Base-by-base conservation (phyloP, 192 early-diverging fungal species). In the Powellomyces hirtus region DNA sequence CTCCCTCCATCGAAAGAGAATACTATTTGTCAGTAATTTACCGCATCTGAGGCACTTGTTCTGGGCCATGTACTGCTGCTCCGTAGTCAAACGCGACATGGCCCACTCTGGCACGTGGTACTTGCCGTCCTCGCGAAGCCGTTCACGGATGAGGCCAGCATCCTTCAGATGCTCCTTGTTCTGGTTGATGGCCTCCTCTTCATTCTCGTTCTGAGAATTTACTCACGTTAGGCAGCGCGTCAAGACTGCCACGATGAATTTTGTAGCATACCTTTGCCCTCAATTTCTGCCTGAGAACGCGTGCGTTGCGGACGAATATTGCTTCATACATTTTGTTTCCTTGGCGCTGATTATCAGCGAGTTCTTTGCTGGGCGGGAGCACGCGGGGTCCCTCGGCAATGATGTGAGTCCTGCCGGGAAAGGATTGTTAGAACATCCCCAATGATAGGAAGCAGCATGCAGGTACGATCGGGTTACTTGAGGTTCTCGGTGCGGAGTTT, bases 351-450 rank as follows among this genome's bases (percentile, higher is more conserved):
- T 50, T 66, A 51, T 66, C 51, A 26, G 64, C 64, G 51, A 66
- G 46, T 50, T 66, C 64, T 51, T 66, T 66, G 33, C 35, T 5
- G 33, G 64, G 64, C 7, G 64, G 64, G 24, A 66, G 33, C 3
- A 55, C 37, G 30, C 64, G 46, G 20, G 59, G 59, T 22, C 36
- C 51, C 11, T 66, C 64, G 50, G 64, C 64, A 4, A 53, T 10
- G 33, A 66, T 53, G 51, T 66, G 50, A 24, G 64, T 66, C 34
- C 64, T 66, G 37, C 26, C 40, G n/a, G n/a, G n/a, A n/a, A n/a
- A n/a, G n/a, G n/a, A n/a, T n/a, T n/a, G n/a, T n/a, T n/a, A n/a
- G n/a, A n/a, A n/a, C n/a, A n/a, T n/a, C n/a, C n/a, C n/a, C n/a
- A n/a, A n/a, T n/a, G n/a, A n/a, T n/a, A n/a, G n/a, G n/a, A n/a